Base-by-base conservation (phyloP, 2,329 filamentous ascomycete genomes). In the Ceratocystis papillata region DNA sequence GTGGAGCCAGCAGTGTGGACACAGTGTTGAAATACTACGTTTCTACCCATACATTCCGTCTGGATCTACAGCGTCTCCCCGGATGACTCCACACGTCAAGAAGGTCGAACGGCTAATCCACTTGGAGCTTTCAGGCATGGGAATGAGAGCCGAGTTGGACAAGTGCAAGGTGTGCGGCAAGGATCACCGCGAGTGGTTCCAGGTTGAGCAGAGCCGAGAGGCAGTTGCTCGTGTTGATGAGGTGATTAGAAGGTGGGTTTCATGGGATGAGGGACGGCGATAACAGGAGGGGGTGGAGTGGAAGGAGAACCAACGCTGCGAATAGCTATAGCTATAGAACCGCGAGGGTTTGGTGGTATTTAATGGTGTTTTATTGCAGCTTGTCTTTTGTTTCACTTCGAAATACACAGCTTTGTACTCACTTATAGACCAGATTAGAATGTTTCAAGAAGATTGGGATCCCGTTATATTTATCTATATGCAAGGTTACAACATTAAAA, bases 141-240 rank as follows among this genome's bases (percentile, higher is more conserved):
- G 83, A 1, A 69, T 85, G 68, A 77, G 83, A 68, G 75, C 77
- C 65, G 76, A 85, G 74, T 75, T 76, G 60, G 78, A 76, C 20
- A 82, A 83, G 64, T 99, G 94, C 72, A 79, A 80, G 3, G 82
- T 85, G 1, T 99, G 94, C 73, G 91, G 91, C 1, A 86, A 86
- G 72, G 87, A 90, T 71, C 94, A 99, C 75, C 80, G 87, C 64
- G 94, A 99, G 77, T 99, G 93, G 93, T 99, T 99, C 74, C 89
- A 95, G 76, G 86, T 96, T 0, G 85, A 89, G 69, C 89, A 89
- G 0, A 86, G 79, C 25, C 82, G 86, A 69, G 81, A 86, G 33
- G 89, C 87, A 0, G 80, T 97, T 2, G 83, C 80, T 68, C 80
- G 82, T 77, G 79, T 84, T 78, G 78, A 84, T 69, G 79, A 88